Evolutionary conservation across 2,329 filamentous ascomycete species (phyloP), one percentile per base, ranked within the genome.

Genomic region (Hypoxylon sp.): DNA sequence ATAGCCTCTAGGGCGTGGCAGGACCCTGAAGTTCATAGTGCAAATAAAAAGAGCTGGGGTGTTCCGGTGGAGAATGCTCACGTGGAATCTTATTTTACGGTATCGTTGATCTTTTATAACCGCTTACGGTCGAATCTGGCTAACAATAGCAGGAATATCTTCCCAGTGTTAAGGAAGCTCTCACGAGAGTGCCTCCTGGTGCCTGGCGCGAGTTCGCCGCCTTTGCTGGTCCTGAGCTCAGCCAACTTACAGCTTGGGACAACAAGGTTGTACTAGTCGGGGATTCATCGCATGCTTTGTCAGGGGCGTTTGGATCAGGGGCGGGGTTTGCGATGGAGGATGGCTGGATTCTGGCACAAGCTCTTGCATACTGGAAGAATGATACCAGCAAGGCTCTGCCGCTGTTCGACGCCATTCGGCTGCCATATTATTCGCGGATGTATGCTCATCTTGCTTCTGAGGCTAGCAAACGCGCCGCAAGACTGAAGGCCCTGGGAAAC

Each of bases 241-340:
- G 78, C 6, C 76, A 75, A 1, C 74, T 85, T 2, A 81, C 75
- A 1, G 81, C 77, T 2, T 85, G 74, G 74, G 61, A 81, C 78
- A 76, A 81, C 46, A 82, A 82, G 57, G 72, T 87, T 2, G 86
- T 83, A 5, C 79, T 88, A 3, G 81, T 88, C 0, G 86, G 86
- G 7, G 86, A 89, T 69, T 82, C 85, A 0, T 88, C 85, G 1
- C 86, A 89, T 73, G 84, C 86, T 0, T 79, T 87, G 0, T 85
- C 85, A 0, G 84, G 84, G 0, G 80, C 79, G 0, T 82, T 82
- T 44, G 80, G 80, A 0, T 79, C 80, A 0, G 80, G 80, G 0
- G 80, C 80, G 0, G 80, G 79, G 0, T 82, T 82, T n/a, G 80
- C 80, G 0, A 74, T 82, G 48, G 80, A 82, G 35, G 69, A 71